Evolutionary conservation across 1,139 yeast species (phyloP), one percentile per base, ranked within the genome.

Genomic region (Suhomyces choctaworum): DNA sequence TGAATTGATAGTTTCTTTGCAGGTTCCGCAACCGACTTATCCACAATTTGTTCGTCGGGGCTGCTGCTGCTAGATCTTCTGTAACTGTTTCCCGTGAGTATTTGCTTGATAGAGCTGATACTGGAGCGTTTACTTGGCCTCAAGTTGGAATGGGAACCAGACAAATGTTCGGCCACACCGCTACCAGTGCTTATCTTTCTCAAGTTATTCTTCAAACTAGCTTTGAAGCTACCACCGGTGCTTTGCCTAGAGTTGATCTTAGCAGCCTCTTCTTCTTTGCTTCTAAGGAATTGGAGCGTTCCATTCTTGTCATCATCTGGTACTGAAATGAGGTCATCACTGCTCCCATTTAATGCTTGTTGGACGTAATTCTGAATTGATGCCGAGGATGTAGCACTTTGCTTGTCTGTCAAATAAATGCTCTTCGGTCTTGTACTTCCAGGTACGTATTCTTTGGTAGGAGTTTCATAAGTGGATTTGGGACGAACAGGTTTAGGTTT

Each of bases 201-300:
- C 47, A 62, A 60, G 24, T 64, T 65, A 37, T 55, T 56, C 39
- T 52, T 71, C 40, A 69, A 31, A 3, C 66, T 46, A 8, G 62
- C 58, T 36, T 62, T 70, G 36, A 73, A 49, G 42, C 75, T 73
- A 22, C 75, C 78, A 21, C 76, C 78, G 4, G 74, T 72, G 41
- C 63, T 58, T 38, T 65, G 64, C 24, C 42, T 46, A 5, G 38
- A 40, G 17, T 14, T 42, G n/a, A 37, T 37, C 29, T 28, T 42
- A 27, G 34, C 16, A 5, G 35, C 36, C 22, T 53, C 62, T 27
- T 59, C 69, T 42, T 68, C 73, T 44, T 79, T 63, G 17, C 70
- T 67, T 42, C 77, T 74, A 42, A 86, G 61, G 51, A 83, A 86
- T 36, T 82, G 86, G 30, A 70, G 49, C 0, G 74, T 69, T 16